These are phyloP conservation scores for Saksenaea vasiformis DNA, from an alignment of 371 early-diverging fungal genomes.

Conservation along the genomic window DNA sequence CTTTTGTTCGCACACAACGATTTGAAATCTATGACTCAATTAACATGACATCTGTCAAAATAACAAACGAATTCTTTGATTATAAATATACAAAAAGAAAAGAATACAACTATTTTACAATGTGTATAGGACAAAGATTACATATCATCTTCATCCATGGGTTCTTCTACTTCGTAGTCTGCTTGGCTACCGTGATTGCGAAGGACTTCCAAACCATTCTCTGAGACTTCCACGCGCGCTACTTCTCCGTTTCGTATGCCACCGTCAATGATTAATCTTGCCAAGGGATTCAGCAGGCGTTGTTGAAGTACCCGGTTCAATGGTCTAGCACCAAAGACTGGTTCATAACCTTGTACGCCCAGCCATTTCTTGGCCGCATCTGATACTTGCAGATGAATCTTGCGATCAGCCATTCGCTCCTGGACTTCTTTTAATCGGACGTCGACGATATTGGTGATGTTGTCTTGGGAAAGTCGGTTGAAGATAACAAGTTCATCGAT, in stretches of 20 bases:
- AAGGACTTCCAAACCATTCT: conserved; percentile 31
- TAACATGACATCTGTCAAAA: neutral
- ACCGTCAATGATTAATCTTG: conserved; percentile 77
- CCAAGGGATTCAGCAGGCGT: conserved; percentile 78
- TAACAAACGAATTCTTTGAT: neutral
- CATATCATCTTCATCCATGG: conserved; percentile 47
- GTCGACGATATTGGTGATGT: conserved; percentile 81
- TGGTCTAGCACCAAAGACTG: conserved; percentile 86
- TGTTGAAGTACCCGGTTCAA: conserved; percentile 85
- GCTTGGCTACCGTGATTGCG: conserved; percentile 52
- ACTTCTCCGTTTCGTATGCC: conserved; percentile 68
- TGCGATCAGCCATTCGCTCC: conserved; percentile 70
- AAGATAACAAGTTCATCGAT: conserved; percentile 89
- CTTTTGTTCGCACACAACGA: neutral
- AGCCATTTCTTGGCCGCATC: conserved; percentile 78
- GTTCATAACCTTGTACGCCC: conserved; percentile 78
- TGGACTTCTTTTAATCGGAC: conserved; percentile 81
- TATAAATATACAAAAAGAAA: neutral
- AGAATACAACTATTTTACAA: neutral
- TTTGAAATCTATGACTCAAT: neutral
- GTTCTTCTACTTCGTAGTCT: conserved; percentile 43
- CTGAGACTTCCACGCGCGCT: conserved; percentile 49
- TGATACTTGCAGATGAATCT: conserved; percentile 67
- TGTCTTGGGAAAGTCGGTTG: conserved; percentile 73
- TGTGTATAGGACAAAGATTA: conserved; percentile 10